phyloP scores from a whole-genome alignment of 2,329 filamentous ascomycete genomes.

The Phialophora expanda region DNA sequence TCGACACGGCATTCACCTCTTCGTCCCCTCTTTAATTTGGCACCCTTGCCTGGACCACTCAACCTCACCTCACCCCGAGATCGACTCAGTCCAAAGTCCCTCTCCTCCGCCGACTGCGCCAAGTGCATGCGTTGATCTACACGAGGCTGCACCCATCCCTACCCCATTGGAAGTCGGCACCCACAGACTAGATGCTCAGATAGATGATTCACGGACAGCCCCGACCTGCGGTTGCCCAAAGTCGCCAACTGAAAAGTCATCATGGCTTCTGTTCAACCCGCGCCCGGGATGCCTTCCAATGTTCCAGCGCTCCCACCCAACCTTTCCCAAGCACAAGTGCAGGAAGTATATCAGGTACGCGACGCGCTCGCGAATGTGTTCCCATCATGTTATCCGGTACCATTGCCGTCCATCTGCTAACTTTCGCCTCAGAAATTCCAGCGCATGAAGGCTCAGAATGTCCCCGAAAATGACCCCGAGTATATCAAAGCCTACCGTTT shows the following conservation, averaged over 20 bases:
- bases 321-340: slow-evolving; percentile 76
- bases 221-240: slow-evolving; percentile 22
- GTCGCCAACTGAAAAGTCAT: slow-evolving; percentile 41
- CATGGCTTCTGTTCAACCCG: slow-evolving; percentile 82
- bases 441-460: slow-evolving; percentile 84
- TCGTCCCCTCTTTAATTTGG: slow-evolving; percentile 36
- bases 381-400: slow-evolving; percentile 10
- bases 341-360: slow-evolving; percentile 68
- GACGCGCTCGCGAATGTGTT: slow-evolving; percentile 28
- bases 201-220: slow-evolving; percentile 18
- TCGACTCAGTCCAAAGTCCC: slow-evolving; percentile 16
- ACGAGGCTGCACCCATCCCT: slow-evolving; percentile 30
- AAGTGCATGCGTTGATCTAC: slow-evolving; percentile 43
- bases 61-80: slow-evolving; percentile 24
- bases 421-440: slow-evolving; percentile 72
- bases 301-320: slow-evolving; percentile 67
- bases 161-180: slow-evolving; percentile 18
- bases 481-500: slow-evolving; percentile 81
- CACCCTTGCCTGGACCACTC: slow-evolving; percentile 28
- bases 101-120: slow-evolving; percentile 37
- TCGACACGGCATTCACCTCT: slow-evolving; percentile 28
- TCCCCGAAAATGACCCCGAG: slow-evolving; percentile 82
- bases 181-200: slow-evolving; percentile 24
- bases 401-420: slow-evolving; percentile 44
- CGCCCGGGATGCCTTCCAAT: slow-evolving; percentile 70